Percentiles rank a stretch among this genome's conserved stretches.
Conservation (phyloP, 768 basidiomycete genomes). For the Naematelia encephala region DNA sequence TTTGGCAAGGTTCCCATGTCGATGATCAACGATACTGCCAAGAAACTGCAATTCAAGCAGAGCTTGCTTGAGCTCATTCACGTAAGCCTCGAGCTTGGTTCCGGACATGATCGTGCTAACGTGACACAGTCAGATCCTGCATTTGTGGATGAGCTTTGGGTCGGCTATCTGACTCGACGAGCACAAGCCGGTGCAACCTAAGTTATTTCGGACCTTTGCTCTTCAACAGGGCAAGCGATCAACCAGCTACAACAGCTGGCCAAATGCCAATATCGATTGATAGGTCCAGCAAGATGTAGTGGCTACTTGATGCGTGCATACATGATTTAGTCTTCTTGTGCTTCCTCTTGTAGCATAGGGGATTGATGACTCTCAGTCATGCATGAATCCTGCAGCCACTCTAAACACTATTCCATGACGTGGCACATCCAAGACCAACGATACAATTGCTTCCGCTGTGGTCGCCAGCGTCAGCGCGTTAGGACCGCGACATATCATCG, state of each 20-base stretch:
- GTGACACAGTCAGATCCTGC: constrained; percentile 25
- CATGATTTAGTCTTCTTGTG: not conserved
- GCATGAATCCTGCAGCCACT: too few relatives aligned
- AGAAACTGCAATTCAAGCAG: constrained; percentile 12
- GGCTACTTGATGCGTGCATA: not conserved
- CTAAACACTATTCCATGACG: too few relatives aligned
- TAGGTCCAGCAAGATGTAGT: too few relatives aligned
- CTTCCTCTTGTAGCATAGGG: too few relatives aligned
- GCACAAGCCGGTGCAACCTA: not conserved
- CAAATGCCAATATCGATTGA: too few relatives aligned
- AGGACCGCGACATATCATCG: not conserved
- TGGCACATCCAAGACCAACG: not conserved
- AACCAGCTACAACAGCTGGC: not conserved
- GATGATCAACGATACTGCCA: not conserved
- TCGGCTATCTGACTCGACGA: constrained; percentile 14
- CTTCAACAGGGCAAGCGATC: not conserved
- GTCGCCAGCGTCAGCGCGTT: not conserved
- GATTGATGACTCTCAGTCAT: too few relatives aligned
- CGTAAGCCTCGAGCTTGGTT: constrained; percentile 4
- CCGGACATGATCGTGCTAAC: not conserved
- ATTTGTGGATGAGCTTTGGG: constrained; percentile 38
- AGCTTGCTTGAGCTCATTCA: constrained; percentile 23
- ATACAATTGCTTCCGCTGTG: not conserved
- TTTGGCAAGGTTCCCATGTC: constrained; percentile 1
- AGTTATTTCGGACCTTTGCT: not conserved